Percentiles rank a stretch among this genome's conserved stretches.
Conservation (phyloP, 2,329 filamentous ascomycete species). For the Aspergillus eucalypticola region DNA sequence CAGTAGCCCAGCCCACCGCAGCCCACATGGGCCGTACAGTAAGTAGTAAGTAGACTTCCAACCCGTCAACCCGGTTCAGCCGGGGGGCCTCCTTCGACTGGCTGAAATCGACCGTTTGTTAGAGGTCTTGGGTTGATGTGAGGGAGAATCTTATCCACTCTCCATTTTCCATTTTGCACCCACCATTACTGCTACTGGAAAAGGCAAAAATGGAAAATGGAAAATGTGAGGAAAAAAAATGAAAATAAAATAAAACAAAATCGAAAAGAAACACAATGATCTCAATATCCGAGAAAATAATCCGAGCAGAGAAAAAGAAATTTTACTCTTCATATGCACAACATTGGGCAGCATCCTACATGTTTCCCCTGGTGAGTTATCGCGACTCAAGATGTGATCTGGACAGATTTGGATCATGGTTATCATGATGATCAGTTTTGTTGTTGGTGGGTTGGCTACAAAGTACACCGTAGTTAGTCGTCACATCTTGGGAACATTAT, state of each 20-base stretch:
- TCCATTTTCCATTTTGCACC: slow-evolving; percentile 3
- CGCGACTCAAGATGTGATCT: not conserved
- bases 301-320: not conserved
- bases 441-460: too few relatives aligned
- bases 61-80: slow-evolving; percentile 34
- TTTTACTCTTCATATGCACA: slow-evolving; percentile 6
- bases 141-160: slow-evolving; percentile 14
- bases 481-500: too few relatives aligned
- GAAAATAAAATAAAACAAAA: slow-evolving; percentile 5
- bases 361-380: slow-evolving; percentile 5
- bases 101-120: slow-evolving; percentile 16
- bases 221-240: not conserved
- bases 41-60: slow-evolving; percentile 15
- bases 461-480: too few relatives aligned
- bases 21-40: slow-evolving; percentile 27
- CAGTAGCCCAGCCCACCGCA: slow-evolving; percentile 21
- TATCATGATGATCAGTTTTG: not conserved
- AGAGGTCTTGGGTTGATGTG: slow-evolving; percentile 8
- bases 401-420: not conserved
- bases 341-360: slow-evolving; percentile 9
- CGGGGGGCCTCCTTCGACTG: slow-evolving; percentile 19
- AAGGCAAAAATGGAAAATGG: slow-evolving; percentile 7
- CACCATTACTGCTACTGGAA: not conserved
- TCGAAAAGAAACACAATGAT: not conserved
- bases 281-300: slow-evolving; percentile 2